Evolutionary conservation across 176 grass and related monocot species (phyloP).

Genomic region (Ensete glaucum): DNA sequence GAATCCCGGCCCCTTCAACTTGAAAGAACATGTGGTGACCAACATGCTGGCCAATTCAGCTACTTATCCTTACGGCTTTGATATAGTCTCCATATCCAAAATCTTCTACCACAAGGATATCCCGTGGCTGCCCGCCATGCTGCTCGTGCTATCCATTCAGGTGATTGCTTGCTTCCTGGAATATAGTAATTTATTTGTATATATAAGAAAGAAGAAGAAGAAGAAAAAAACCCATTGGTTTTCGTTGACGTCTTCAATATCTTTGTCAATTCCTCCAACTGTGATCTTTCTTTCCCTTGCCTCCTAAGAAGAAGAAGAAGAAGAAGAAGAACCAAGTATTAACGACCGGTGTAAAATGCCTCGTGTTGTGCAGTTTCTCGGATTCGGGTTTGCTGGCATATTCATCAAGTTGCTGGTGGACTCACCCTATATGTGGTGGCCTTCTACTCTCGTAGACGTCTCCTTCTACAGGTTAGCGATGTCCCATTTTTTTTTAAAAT

Average conservation of each 20-base stretch:
- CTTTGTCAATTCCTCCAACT: too few species aligned
- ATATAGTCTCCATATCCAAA: not conserved
- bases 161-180: not conserved
- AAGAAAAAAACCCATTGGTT: too few species aligned
- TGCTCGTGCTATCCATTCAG: not conserved
- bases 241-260: too few species aligned
- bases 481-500: too few species aligned
- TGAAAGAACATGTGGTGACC: not conserved
- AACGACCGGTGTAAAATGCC: not conserved
- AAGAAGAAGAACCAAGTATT: too few species aligned
- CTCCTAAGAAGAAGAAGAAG: not conserved
- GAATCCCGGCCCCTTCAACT: not conserved
- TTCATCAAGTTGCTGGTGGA: constrained; percentile 6
- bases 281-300: too few species aligned
- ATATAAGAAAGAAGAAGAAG: too few species aligned
- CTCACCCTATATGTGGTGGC: constrained; percentile 14
- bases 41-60: not conserved
- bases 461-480: not conserved
- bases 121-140: not conserved
- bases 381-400: not conserved
- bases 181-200: too few species aligned
- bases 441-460: not conserved
- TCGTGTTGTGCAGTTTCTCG: not conserved
- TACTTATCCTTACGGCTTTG: not conserved
- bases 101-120: not conserved